phyloP scores from a whole-genome alignment of 2,329 filamentous ascomycete species.

The Fusarium mangiferae region DNA sequence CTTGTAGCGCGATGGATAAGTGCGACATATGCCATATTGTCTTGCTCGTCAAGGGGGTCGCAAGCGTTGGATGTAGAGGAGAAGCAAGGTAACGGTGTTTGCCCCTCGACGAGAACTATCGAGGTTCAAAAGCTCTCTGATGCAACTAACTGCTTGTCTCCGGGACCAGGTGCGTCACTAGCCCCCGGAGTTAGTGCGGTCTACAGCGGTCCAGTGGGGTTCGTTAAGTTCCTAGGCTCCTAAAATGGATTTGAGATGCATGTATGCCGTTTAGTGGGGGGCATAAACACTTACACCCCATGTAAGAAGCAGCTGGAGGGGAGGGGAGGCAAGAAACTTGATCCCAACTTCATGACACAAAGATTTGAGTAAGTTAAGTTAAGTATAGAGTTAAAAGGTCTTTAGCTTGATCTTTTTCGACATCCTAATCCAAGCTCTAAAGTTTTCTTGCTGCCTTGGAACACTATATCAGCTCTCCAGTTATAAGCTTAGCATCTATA shows the following conservation, averaged over 20 bases:
- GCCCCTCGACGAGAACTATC: conserved; percentile 42
- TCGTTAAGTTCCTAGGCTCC: background rate
- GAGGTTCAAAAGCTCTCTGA: conserved; percentile 38
- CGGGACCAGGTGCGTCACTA: conserved; percentile 40
- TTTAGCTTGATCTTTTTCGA: background rate
- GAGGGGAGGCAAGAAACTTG: background rate
- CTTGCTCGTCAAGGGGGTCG: conserved; percentile 2
- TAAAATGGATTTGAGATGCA: background rate
- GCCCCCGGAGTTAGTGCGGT: conserved; percentile 43
- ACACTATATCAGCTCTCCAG: background rate
- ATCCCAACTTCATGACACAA: background rate
- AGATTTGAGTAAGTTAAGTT: background rate
- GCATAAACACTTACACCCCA: conserved; percentile 3
- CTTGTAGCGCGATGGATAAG: conserved; percentile 94
- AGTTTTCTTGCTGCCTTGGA: background rate
- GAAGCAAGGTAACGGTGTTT: conserved; percentile 9
- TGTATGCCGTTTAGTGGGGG: conserved; percentile 14
- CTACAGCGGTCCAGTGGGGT: conserved; percentile 37
- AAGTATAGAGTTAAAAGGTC: background rate
- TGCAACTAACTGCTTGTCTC: conserved; percentile 17
- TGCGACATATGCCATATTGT: conserved; percentile 88
- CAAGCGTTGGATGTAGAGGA: background rate
- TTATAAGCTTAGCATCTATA: background rate
- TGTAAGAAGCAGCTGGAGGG: background rate
- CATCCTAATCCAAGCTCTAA: background rate